Conservation (phyloP, 2,329 filamentous ascomycete species). For the Penicillium frequentans region DNA sequence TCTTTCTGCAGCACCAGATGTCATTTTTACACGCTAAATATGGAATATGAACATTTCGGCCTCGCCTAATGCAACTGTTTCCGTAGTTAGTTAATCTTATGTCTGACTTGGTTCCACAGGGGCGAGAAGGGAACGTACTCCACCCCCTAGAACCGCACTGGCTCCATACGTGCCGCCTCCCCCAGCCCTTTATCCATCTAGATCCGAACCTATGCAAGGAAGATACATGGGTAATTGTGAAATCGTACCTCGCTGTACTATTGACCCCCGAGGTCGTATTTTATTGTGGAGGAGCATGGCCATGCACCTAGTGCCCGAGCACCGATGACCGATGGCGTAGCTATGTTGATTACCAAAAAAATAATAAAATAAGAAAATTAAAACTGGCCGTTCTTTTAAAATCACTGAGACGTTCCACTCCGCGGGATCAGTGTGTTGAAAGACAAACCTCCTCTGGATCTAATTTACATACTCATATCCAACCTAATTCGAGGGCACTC, state of each 20-base stretch:
- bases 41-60: not conserved
- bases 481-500: slow-evolving; percentile 9
- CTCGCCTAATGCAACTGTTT: not conserved
- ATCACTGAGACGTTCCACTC: slow-evolving; percentile 16
- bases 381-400: slow-evolving; percentile 19
- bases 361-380: slow-evolving; percentile 12
- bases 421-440: slow-evolving; percentile 2
- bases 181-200: slow-evolving; percentile 19
- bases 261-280: slow-evolving; percentile 13
- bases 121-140: slow-evolving; percentile 6
- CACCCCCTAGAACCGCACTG: slow-evolving; percentile 17
- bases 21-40: too few species aligned
- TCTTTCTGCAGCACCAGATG: not conserved
- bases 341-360: slow-evolving; percentile 11
- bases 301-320: slow-evolving; percentile 17
- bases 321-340: slow-evolving; percentile 20
- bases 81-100: not conserved
- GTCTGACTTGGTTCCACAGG: slow-evolving; percentile 26
- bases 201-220: slow-evolving; percentile 27
- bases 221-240: slow-evolving; percentile 22
- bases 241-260: slow-evolving; percentile 12
- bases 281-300: slow-evolving; percentile 21
- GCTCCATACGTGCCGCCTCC: slow-evolving; percentile 11
- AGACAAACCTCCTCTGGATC: slow-evolving; percentile 12
- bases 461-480: slow-evolving; percentile 8